Evolutionary conservation across 768 basidiomycete genomes (phyloP), one percentile per base, ranked within the genome.

Genomic region (Xerocomellus amylosporus): DNA sequence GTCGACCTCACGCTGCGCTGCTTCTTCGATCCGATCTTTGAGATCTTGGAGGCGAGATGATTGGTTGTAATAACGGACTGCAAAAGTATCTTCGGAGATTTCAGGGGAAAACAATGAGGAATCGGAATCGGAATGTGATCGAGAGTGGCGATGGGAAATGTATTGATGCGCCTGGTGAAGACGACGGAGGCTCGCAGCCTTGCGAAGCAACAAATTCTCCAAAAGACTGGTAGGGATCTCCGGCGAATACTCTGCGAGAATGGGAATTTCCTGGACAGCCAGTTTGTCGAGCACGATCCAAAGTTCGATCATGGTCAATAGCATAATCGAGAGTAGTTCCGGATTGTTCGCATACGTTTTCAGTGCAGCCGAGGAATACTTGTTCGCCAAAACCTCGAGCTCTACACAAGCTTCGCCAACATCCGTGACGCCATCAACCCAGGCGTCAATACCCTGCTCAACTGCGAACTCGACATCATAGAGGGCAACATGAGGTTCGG

Each of bases 91-190:
- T 0, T n/a, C 0, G 1, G 62, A 41, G 4, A 64, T 39, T 0
- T 13, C 30, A 19, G 69, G 33, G 5, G 67, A 63, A 58, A 77
- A 80, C 1, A 78, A 64, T 0, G 77, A 74, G 26, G 62, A 58
- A 24, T 24, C 24, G 24, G 62, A 58, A 1, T 47, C 14, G 19
- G 15, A 13, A 9, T 22, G 55, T 8, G 56, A 62, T 4, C 20
- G 22, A 8, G 53, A 24, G 47, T 69, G 64, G 1, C 76, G 72
- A 7, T 20, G 8, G 3, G 52, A 49, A 4, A 80, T 51, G 52
- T 81, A 72, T 1, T 44, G 22, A 36, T 49, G 28, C 24, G 24
- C 24, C 4, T 24, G 24, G 24, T 24, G 24, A 24, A 24, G 24
- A 24, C 4, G 24, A 24, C 24, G 24, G 24, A 24, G 24, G 24